A percentile compares a stretch with the other conserved stretches of the same genome.
Conservation (phyloP, 768 basidiomycete genomes). For the Lactifluus rugatus region DNA sequence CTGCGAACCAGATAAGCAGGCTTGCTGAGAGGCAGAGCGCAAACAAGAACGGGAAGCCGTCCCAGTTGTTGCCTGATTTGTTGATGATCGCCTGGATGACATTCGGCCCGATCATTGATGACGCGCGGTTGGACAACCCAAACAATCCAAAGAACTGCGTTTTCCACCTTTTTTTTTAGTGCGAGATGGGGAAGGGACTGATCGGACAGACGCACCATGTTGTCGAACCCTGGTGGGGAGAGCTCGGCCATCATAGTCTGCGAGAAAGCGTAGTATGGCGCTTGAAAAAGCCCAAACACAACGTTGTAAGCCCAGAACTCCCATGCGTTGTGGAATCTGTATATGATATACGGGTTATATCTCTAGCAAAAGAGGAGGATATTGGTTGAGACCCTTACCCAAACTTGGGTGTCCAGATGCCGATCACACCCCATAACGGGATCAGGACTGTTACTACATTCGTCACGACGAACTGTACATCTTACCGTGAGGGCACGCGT, state of each 20-base stretch:
- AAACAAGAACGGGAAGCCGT: slow-evolving; percentile 78
- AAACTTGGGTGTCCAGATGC: slow-evolving; percentile 67
- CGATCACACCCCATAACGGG: slow-evolving; percentile 80
- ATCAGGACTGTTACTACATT: slow-evolving; percentile 70
- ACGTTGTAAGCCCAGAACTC: slow-evolving; percentile 87
- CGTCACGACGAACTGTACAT: slow-evolving; percentile 56
- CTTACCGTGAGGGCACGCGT: neutral
- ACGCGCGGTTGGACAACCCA: slow-evolving; percentile 39
- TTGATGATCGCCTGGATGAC: slow-evolving; percentile 80
- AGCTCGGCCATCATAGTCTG: slow-evolving; percentile 88
- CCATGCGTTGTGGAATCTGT: slow-evolving; percentile 64
- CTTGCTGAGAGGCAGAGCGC: slow-evolving; percentile 57
- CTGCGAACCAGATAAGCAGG: slow-evolving; percentile 65
- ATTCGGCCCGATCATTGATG: slow-evolving; percentile 81
- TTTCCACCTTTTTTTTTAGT: neutral
- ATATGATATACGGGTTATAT: neutral
- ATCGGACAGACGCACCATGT: slow-evolving; percentile 38
- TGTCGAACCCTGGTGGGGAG: slow-evolving; percentile 79
- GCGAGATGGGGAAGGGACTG: no score
- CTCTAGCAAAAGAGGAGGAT: neutral
- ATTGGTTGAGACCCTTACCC: slow-evolving; percentile 43
- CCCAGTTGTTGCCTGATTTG: slow-evolving; percentile 63
- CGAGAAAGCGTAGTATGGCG: slow-evolving; percentile 80
- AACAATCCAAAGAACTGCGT: slow-evolving; percentile 67
- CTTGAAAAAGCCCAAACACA: slow-evolving; percentile 73